Conservation (phyloP, 306 rosid species). For the Urtica urens region DNA sequence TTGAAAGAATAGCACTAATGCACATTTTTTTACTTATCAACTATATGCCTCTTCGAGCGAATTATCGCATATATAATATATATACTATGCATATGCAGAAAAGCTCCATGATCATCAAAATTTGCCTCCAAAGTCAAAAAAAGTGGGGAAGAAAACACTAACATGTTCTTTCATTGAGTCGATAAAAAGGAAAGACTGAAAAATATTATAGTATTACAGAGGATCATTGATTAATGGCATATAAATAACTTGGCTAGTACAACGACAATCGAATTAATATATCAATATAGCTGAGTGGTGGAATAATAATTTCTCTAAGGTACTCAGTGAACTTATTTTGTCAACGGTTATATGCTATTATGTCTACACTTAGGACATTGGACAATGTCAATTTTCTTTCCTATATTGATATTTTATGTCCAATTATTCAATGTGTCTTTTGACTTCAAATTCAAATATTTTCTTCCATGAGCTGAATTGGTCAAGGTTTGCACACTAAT, state of each 20-base stretch:
- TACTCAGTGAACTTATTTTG: conserved; percentile 19
- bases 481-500: too few species aligned
- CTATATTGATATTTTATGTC: too few species aligned
- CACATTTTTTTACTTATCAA: conserved; percentile 26
- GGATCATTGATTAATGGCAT: conserved; percentile 40
- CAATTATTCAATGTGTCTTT: too few species aligned
- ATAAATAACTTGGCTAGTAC: conserved; percentile 2
- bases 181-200: conserved; percentile 16
- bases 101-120: conserved; percentile 44
- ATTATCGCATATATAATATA: conserved; percentile 16
- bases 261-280: conserved; percentile 22
- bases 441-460: too few species aligned
- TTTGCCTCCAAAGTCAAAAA: conserved; percentile 64
- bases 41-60: conserved; percentile 33
- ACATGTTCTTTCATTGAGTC: conserved; percentile 34
- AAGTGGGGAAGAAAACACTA: conserved; percentile 22
- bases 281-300: conserved; percentile 27
- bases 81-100: conserved; percentile 19
- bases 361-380: conserved; percentile 14
- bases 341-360: conserved; percentile 29
- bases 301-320: conserved; percentile 29
- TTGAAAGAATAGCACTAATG: conserved; percentile 38
- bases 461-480: too few species aligned
- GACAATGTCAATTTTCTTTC: neutral
- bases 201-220: neutral